Percentiles rank a stretch among this genome's conserved stretches.
Evolutionary conservation across 2,329 filamentous ascomycete species (phyloP).

Genomic region (Sarocladium kiliense): DNA sequence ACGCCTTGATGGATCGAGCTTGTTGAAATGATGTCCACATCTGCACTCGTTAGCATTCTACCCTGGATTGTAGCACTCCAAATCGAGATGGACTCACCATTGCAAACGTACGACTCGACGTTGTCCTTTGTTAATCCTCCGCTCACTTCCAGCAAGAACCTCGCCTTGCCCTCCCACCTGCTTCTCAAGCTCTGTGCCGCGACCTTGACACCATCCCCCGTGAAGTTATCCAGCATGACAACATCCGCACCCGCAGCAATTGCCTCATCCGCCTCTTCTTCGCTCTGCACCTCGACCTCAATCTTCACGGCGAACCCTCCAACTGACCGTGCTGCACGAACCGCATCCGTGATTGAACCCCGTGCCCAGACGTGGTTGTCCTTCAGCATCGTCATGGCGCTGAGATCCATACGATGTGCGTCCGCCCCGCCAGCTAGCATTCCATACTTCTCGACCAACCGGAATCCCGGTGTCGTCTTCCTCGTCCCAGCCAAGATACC

Average conservation of each 20-base stretch:
- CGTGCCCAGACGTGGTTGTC: conserved; percentile 97
- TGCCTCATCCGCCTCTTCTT: conserved; percentile 86
- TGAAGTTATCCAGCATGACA: conserved; percentile 97
- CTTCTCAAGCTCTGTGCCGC: conserved; percentile 74
- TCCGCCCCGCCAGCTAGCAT: conserved; percentile 94
- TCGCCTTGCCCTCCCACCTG: conserved; percentile 67
- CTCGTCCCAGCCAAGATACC: conserved; percentile 89
- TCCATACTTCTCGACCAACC: conserved; percentile 95
- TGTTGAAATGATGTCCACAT: conserved; percentile 93
- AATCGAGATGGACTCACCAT: conserved; percentile 43
- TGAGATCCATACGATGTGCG: conserved; percentile 84
- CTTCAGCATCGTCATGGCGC: conserved; percentile 97
- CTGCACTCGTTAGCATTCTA: conserved; percentile 32
- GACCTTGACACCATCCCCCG: conserved; percentile 66
- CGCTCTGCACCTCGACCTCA: conserved; percentile 89
- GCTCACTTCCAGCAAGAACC: conserved; percentile 85
- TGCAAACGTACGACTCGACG: conserved; percentile 72
- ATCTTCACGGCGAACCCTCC: conserved; percentile 91
- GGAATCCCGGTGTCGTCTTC: conserved; percentile 95
- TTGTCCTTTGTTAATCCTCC: conserved; percentile 85
- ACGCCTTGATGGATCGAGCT: conserved; percentile 97
- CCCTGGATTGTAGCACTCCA: too few relatives aligned
- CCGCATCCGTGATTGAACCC: conserved; percentile 79
- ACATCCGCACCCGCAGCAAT: conserved; percentile 89
- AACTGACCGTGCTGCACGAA: conserved; percentile 74